phyloP scores from a whole-genome alignment of 192 early-diverging fungal genomes.

The Coemansia asiatica region DNA sequence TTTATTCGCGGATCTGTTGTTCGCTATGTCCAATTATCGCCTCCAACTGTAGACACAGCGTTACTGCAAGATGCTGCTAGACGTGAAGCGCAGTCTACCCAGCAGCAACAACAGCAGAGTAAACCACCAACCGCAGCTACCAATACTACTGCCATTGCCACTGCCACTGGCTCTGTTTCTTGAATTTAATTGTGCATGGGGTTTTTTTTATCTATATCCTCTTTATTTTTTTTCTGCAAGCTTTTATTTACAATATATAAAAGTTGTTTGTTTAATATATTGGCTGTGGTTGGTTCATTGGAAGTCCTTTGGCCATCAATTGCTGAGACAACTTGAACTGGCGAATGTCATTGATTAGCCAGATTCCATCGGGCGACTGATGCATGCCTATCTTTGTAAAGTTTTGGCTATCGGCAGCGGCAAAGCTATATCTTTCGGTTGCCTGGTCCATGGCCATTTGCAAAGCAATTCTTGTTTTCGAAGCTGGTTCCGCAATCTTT shows the following conservation, averaged over 20 bases:
- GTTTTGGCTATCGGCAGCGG: neutral
- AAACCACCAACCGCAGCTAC: neutral
- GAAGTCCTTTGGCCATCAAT: neutral
- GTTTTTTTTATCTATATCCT: neutral
- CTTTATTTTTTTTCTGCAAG: neutral
- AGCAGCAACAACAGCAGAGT: slow-evolving; percentile 35
- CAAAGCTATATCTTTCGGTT: neutral
- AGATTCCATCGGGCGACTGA: slow-evolving; percentile 3
- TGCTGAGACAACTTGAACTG: slow-evolving; percentile 4
- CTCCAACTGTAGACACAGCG: slow-evolving; percentile 87
- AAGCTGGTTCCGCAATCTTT: neutral
- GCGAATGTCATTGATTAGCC: slow-evolving; percentile 6
- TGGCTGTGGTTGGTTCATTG: neutral
- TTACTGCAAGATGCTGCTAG: slow-evolving; percentile 96
- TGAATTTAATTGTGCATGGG: neutral
- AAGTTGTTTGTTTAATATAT: neutral
- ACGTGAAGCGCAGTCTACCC: slow-evolving; percentile 72
- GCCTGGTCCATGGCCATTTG: slow-evolving; percentile 6
- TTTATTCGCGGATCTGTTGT: slow-evolving; percentile 99
- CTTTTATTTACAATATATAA: neutral
- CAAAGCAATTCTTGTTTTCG: neutral
- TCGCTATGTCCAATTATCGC: slow-evolving; percentile 89
- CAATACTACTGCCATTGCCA: neutral
- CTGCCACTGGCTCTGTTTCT: neutral
- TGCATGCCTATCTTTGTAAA: slow-evolving; percentile 9